Evolutionary conservation across 2,329 filamentous ascomycete genomes (phyloP).

Genomic region (Endoconidiophora polonica): DNA sequence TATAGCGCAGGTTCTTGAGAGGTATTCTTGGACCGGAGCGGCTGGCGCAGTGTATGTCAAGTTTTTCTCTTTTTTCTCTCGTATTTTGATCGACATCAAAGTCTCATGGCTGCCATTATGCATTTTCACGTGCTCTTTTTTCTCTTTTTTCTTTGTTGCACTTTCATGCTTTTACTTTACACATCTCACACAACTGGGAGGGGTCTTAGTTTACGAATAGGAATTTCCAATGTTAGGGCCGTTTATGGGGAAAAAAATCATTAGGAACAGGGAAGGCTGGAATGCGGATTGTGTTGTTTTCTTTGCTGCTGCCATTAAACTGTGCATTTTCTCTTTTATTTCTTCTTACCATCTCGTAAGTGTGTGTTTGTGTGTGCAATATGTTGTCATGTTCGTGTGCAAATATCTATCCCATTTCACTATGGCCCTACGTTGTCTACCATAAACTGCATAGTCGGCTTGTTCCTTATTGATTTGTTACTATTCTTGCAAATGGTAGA

Average conservation of each 20-base stretch:
- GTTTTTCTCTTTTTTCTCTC: too few species aligned
- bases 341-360: not conserved
- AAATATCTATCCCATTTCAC: too few species aligned
- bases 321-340: constrained; percentile 1
- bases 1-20: too few species aligned
- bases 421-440: too few species aligned
- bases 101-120: too few species aligned
- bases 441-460: too few species aligned
- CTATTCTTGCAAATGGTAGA: too few species aligned
- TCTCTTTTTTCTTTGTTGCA: constrained; percentile 9
- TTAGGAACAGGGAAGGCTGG: constrained; percentile 9
- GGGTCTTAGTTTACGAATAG: constrained; percentile 10
- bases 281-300: constrained; percentile 10
- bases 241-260: constrained; percentile 7
- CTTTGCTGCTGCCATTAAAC: constrained; percentile 6
- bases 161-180: not conserved
- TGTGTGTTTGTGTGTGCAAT: not conserved
- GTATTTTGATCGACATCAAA: too few species aligned
- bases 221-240: constrained; percentile 9
- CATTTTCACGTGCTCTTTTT: not conserved
- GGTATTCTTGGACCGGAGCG: not conserved
- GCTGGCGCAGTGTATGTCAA: too few species aligned
- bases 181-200: constrained; percentile 2
- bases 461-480: too few species aligned
- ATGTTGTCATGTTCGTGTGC: too few species aligned